Conservation (phyloP, 352 stramenopile genomes). For the Plasmopara viticola region DNA sequence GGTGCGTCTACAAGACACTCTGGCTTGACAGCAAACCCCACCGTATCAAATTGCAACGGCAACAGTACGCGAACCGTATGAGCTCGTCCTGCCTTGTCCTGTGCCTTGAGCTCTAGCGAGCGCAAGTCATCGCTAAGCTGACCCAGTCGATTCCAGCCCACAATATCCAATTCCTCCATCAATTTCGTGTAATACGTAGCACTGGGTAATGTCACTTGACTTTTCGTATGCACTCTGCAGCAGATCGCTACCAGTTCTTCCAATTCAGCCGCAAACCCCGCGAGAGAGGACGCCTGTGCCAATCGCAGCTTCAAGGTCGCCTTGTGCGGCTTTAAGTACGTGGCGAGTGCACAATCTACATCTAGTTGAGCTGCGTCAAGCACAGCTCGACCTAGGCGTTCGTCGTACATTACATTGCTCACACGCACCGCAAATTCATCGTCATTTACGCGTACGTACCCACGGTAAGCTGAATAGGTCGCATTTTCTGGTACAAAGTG, state of each 20-base stretch:
- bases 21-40: conserved; percentile 1
- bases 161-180: conserved; percentile 47
- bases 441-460: conserved; percentile 44
- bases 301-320: conserved; percentile 53
- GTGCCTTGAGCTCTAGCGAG: conserved; percentile 42
- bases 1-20: conserved; percentile 51
- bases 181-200: conserved; percentile 56
- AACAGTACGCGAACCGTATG: conserved; percentile 42
- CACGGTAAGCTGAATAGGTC: conserved; percentile 31
- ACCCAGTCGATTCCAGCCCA: conserved; percentile 54
- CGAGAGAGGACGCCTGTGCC: conserved; percentile 46
- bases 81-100: conserved; percentile 33
- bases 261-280: conserved; percentile 44
- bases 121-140: conserved; percentile 55
- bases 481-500: conserved; percentile 45
- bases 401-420: conserved; percentile 25
- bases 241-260: conserved; percentile 56
- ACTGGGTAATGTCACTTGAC: conserved; percentile 25
- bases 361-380: conserved; percentile 42
- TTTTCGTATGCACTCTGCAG: conserved; percentile 4
- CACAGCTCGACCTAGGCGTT: conserved; percentile 9
- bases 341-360: conserved; percentile 46
- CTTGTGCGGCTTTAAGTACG: conserved; percentile 33
- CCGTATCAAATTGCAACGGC: conserved; percentile 30
- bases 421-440: conserved; percentile 53